phyloP scores from a whole-genome alignment of 73 alveolate genomes.

The Paramecium sexaurelia region DNA sequence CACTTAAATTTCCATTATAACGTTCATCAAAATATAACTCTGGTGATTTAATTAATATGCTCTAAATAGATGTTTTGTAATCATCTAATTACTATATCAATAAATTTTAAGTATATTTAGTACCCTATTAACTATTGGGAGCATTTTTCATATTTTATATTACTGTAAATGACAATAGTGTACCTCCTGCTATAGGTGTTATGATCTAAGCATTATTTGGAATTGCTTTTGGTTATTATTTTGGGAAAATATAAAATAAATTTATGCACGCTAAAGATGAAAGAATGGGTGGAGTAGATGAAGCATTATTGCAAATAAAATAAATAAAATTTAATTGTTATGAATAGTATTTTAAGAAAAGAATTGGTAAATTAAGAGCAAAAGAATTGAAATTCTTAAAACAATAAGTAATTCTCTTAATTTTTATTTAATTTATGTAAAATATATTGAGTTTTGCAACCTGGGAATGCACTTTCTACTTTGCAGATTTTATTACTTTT shows the following conservation, averaged over 20 bases:
- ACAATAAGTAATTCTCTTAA: not conserved
- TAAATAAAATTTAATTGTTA: slow-evolving; percentile 41
- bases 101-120: not conserved
- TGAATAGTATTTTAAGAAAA: slow-evolving; percentile 18
- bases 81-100: not conserved
- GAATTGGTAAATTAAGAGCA: not conserved
- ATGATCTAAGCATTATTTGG: not conserved
- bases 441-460: not conserved
- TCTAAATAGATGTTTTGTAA: slow-evolving; percentile 51
- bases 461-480: not conserved
- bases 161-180: not conserved
- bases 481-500: not conserved
- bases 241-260: slow-evolving; percentile 6
- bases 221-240: slow-evolving; percentile 24
- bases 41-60: slow-evolving; percentile 51
- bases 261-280: slow-evolving; percentile 61
- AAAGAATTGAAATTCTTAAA: not conserved
- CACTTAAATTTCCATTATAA: not conserved
- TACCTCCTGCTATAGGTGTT: not conserved
- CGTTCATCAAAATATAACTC: slow-evolving; percentile 10
- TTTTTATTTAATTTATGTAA: not conserved
- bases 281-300: slow-evolving; percentile 59
- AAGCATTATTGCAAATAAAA: slow-evolving; percentile 13
- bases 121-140: not conserved
- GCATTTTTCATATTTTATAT: not conserved